Percentiles rank a stretch among this genome's conserved stretches.
Conservation (phyloP, 257 asterid species). For the Gentiana dahurica region DNA sequence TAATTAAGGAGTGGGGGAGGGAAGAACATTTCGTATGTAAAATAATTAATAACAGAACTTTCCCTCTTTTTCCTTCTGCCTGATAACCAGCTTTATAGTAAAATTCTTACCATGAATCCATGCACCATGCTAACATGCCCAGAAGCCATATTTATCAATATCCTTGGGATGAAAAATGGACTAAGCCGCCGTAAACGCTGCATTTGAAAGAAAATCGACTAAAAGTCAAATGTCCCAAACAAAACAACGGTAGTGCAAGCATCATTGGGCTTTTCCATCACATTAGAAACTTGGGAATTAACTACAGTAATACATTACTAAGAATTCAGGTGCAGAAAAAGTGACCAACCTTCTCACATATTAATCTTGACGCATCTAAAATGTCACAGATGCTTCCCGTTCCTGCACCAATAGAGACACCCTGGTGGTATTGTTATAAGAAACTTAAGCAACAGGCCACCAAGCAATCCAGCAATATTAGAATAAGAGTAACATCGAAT, state of each 20-base stretch:
- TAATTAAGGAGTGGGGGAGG: no score
- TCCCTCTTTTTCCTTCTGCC: not conserved
- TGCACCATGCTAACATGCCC: slow-evolving; percentile 97
- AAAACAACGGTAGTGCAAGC: no score
- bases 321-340: not conserved
- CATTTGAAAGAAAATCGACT: slow-evolving; percentile 16
- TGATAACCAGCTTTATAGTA: slow-evolving; percentile 4
- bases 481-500: slow-evolving; percentile 17
- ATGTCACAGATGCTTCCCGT: slow-evolving; percentile 86
- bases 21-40: no score
- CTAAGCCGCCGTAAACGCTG: slow-evolving; percentile 84
- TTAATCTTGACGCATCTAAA: slow-evolving; percentile 80
- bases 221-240: no score
- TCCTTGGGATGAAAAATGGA: slow-evolving; percentile 93
- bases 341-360: slow-evolving; percentile 66
- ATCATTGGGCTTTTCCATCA: no score
- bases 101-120: slow-evolving; percentile 69
- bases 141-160: slow-evolving; percentile 96
- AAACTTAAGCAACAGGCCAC: not conserved
- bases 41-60: no score
- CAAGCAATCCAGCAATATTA: slow-evolving; percentile 9
- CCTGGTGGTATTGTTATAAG: slow-evolving; percentile 48
- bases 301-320: no score
- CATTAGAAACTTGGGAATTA: no score
- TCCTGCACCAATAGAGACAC: slow-evolving; percentile 99